Base-by-base conservation (phyloP, 768 basidiomycete species). In the Psilocybe tampanensis region DNA sequence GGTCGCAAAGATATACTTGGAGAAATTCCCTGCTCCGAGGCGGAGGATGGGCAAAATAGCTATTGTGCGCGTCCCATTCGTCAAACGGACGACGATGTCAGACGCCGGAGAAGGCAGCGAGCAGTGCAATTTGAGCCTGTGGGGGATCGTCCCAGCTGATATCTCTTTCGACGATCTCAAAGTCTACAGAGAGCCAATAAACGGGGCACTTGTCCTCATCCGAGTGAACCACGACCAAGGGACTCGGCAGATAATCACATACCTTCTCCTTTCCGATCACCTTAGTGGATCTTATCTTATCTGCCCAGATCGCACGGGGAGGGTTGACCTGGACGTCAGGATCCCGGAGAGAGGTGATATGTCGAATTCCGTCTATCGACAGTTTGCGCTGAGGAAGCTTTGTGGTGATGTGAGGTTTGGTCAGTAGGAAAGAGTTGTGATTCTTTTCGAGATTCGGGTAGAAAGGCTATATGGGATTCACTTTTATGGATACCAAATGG, bases 321-420 rank as follows among this genome's bases (percentile, higher is more conserved):
- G n/a, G 32, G 50, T 56, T 5, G 48, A 56, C 19, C 22, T 56
- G 42, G 50, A n/a, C 8, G 26, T 56, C 15, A 51, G 15, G 15
- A 45, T 56, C 2, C 55, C 55, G 3, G 55, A 56, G 43, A 56
- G 55, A 32, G 55, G 55, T n/a, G 55, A 56, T 24, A 18, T 44
- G 13, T 34, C 42, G 48, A n/a, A 23, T 39, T 44, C 48, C 21
- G 11, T 21, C 8, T 36, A 51, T 44, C 32, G 22, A 2, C 49
- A 56, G 32, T 44, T 56, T 2, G 26, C 55, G 3, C 8, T 44
- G 5, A 29, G 55, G 5, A 44, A 34, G 32, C 49, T 56, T 1
- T 12, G 13, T 9, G 55, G 55, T 5, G 5, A 29, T 9, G 29
- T 29, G 4, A 29, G 29, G 29, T 29, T 29, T 9, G 9, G 29